These are phyloP conservation scores for Cicer yamashitae DNA, from an alignment of 306 rosid species.

Conservation along the genomic window DNA sequence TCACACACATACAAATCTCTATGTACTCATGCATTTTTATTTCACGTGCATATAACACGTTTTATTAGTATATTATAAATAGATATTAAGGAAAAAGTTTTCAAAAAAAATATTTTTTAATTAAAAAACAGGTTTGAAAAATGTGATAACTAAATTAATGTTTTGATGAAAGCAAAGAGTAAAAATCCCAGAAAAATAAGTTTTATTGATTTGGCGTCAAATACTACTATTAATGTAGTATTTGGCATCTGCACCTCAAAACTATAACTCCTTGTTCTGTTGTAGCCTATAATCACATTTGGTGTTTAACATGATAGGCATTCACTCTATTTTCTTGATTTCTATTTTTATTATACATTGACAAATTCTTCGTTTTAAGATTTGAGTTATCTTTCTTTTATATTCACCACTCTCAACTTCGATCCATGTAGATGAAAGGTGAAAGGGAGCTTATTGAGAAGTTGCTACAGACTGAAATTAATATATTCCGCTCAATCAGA, in stretches of 20 bases:
- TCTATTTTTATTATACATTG: not conserved
- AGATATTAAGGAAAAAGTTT: not conserved
- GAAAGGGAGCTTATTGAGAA: conserved; percentile 89
- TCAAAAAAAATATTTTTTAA: not conserved
- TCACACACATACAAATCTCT: conserved; percentile 1
- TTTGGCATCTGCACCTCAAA: conserved; percentile 6
- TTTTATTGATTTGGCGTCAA: conserved; percentile 9
- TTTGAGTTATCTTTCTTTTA: conserved; percentile 11
- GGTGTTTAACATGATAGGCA: not conserved
- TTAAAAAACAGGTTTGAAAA: not conserved
- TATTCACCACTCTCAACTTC: conserved; percentile 31
- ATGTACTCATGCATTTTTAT: not conserved
- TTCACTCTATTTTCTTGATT: conserved; percentile 2
- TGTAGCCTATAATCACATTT: conserved; percentile 1
- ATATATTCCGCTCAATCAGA: conserved; percentile 87
- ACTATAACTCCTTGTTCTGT: conserved; percentile 13
- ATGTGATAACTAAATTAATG: not conserved
- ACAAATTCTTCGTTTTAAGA: conserved; percentile 7
- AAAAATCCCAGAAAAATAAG: not conserved
- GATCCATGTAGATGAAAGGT: conserved; percentile 80
- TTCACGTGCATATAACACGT: conserved; percentile 20
- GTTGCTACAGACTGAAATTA: conserved; percentile 88
- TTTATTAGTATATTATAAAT: not conserved
- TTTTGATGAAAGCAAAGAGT: not conserved
- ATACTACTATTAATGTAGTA: not conserved